Percentiles rank a stretch among this genome's conserved stretches.
Conservation (phyloP, 768 basidiomycete genomes). For the Russula griseocarnosa region DNA sequence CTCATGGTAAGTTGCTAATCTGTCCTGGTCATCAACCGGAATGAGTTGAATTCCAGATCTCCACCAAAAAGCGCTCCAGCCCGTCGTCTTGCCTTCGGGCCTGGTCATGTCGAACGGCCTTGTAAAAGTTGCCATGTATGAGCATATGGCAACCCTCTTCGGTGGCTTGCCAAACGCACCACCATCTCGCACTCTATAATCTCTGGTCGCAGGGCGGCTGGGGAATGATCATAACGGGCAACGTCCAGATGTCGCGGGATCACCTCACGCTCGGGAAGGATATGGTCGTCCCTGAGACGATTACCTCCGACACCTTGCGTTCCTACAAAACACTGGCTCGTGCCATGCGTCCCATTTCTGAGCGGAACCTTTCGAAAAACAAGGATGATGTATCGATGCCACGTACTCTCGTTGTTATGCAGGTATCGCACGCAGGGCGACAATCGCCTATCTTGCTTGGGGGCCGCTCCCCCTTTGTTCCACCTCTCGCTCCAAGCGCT, state of each 20-base stretch:
- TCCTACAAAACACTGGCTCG: slow-evolving; percentile 51
- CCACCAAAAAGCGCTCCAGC: slow-evolving; percentile 6
- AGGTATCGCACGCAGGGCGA: slow-evolving; percentile 77
- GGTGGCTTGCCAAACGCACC: slow-evolving; percentile 71
- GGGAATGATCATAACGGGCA: slow-evolving; percentile 89
- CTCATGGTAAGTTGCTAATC: slow-evolving; percentile 7
- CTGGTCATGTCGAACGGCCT: slow-evolving; percentile 22
- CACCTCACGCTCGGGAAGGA: slow-evolving; percentile 75
- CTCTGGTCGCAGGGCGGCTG: slow-evolving; percentile 73
- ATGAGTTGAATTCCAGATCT: not conserved
- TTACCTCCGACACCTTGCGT: slow-evolving; percentile 43
- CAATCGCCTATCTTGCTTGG: slow-evolving; percentile 75
- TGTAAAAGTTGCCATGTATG: slow-evolving; percentile 82
- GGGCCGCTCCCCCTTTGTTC: slow-evolving; percentile 55
- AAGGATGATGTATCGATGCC: not conserved
- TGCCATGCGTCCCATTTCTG: slow-evolving; percentile 44
- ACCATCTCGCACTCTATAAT: slow-evolving; percentile 63
- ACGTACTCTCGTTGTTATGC: slow-evolving; percentile 51
- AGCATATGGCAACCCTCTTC: slow-evolving; percentile 61
- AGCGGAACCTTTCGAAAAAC: not conserved
- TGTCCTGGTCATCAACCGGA: not conserved
- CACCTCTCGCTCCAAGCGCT: slow-evolving; percentile 71
- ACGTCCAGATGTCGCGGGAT: slow-evolving; percentile 59
- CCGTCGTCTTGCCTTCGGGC: slow-evolving; percentile 23
- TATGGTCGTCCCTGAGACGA: slow-evolving; percentile 49